Conservation (phyloP, 1,284 basidiomycete genomes). For the Chiua sp. region DNA sequence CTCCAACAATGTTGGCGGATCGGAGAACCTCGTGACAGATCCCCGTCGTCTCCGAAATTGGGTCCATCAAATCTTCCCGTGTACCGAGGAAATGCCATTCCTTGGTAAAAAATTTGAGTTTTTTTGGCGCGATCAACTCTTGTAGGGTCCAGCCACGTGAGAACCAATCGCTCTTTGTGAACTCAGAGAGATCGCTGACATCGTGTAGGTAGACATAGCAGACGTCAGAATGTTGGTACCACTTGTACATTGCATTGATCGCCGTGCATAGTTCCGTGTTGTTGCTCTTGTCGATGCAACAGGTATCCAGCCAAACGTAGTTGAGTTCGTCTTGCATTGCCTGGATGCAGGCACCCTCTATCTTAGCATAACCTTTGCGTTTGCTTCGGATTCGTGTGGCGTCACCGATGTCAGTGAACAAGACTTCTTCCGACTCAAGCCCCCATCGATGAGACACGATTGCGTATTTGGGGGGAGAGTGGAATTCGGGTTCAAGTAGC, state of each 20-base stretch:
- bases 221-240: slow-evolving; percentile 28
- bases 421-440: slow-evolving; percentile 24
- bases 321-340: slow-evolving; percentile 17
- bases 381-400: slow-evolving; percentile 13
- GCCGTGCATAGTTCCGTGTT: slow-evolving; percentile 30
- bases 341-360: slow-evolving; percentile 19
- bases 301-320: slow-evolving; percentile 37
- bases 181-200: slow-evolving; percentile 4
- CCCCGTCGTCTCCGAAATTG: slow-evolving; percentile 19
- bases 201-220: slow-evolving; percentile 37
- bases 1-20: slow-evolving; percentile 11
- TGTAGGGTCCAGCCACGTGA: slow-evolving; percentile 34
- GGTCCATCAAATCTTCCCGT: slow-evolving; percentile 13
- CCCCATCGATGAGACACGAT: slow-evolving; percentile 33
- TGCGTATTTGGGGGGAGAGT: slow-evolving; percentile 19
- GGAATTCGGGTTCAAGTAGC: slow-evolving; percentile 24
- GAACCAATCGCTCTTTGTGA: slow-evolving; percentile 1
- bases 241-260: slow-evolving; percentile 36
- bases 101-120: slow-evolving; percentile 28
- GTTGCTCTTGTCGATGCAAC: slow-evolving; percentile 33
- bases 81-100: slow-evolving; percentile 29
- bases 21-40: slow-evolving; percentile 24
- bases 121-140: slow-evolving; percentile 30
- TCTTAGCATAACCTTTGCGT: slow-evolving; percentile 28
- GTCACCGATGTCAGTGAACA: slow-evolving; percentile 30